Evolutionary conservation across 768 basidiomycete species (phyloP), one percentile per base, ranked within the genome.

Genomic region (Mycena chlorophos): DNA sequence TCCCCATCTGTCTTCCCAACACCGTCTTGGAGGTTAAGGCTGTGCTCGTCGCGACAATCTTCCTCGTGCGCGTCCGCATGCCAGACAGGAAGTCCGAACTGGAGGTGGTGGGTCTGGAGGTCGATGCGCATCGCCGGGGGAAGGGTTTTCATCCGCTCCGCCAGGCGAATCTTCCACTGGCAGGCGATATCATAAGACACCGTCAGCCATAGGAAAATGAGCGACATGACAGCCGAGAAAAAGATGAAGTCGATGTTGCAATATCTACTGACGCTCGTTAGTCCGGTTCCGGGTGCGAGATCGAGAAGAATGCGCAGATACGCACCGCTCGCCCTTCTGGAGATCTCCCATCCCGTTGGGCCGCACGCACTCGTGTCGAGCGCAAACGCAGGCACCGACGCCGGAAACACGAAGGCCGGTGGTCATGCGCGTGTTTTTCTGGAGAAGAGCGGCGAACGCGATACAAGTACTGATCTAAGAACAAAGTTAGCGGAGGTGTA

Each of bases 1-100:
- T 75, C 71, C 0, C 72, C 68, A 53, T 71, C 69, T 13, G 62
- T 66, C 3, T 64, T 55, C 12, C 66, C 68, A 30, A 59, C 57
- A 1, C 64, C 57, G 3, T 34, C 27, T 13, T 42, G 46, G 22
- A 57, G 62, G 26, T 70, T 68, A 26, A 74, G 60, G 0, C 68
- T 71, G 26, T 56, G 72, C 2, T 25, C 25, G 26, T 49, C 61
- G 5, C 68, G 68, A 39, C 71, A 71, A 14, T 57, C 37, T 0
- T 57, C 34, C 1, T 58, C 45, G 30, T 75, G 73, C 0, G 58
- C 66, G 0, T 57, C 54, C 6, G 69, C 56, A 20, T 75, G 74
- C 20, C 68, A 73, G 40, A 74, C 72, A 0, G 72, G 74, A 0
- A 75, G 30, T 2, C 50, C 54, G 16, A 23, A 66, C 37, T 65